Evolutionary conservation across 2,329 filamentous ascomycete species (phyloP).

Genomic region (Allantophomopsis cytisporea): DNA sequence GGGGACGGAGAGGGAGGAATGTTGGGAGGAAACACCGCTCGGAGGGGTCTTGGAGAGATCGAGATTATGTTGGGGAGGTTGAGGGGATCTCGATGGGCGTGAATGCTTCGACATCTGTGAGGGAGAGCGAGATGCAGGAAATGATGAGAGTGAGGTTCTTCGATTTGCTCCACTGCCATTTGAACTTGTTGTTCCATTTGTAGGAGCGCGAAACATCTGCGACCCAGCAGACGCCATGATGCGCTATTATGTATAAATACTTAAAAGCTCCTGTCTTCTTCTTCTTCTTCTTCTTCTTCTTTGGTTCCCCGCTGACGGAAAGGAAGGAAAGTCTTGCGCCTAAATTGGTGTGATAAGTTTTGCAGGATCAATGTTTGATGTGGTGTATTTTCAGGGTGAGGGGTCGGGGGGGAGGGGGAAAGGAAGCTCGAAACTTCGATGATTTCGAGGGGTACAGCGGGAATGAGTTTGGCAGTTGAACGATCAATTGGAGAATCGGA

Average conservation of each 20-base stretch:
- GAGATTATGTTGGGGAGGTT: conserved; percentile 33
- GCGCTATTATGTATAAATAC: background rate
- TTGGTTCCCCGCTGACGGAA: no score
- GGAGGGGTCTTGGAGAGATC: conserved; percentile 43
- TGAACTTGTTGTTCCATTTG: conserved; percentile 20
- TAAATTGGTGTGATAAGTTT: no score
- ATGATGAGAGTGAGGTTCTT: conserved; percentile 49
- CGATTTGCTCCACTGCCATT: conserved; percentile 21
- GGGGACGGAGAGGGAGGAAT: conserved; percentile 43
- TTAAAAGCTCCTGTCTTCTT: no score
- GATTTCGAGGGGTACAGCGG: no score
- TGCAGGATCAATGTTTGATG: no score
- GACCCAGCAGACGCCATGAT: conserved; percentile 9
- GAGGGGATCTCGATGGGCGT: conserved; percentile 40
- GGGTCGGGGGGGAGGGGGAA: no score
- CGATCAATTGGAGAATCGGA: no score
- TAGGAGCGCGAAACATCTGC: conserved; percentile 24
- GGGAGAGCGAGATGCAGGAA: conserved; percentile 40
- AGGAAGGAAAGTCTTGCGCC: no score
- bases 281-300: no score
- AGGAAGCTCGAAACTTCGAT: no score
- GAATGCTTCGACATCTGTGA: conserved; percentile 40
- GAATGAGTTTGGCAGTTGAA: no score
- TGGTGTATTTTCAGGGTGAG: no score
- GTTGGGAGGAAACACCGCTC: conserved; percentile 40